Evolutionary conservation across 2,329 filamentous ascomycete genomes (phyloP).

Genomic region (Fusarium oligoseptatum): DNA sequence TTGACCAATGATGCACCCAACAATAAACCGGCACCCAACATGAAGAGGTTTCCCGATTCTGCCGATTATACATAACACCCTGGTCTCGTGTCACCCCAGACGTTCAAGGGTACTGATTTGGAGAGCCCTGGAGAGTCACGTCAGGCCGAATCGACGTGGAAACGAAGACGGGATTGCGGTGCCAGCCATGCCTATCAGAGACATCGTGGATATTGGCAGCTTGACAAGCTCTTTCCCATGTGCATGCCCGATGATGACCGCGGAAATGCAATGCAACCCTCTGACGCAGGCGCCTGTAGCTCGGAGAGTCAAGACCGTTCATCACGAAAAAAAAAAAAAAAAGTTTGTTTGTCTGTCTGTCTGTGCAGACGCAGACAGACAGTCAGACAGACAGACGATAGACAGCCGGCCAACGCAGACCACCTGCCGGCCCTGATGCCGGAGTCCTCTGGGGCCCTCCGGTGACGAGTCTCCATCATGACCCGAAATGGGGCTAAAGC

Average conservation of each 20-base stretch:
- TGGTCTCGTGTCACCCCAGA: conserved; percentile 2
- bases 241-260: conserved; percentile 12
- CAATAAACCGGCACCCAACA: background rate
- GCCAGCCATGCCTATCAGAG: conserved; percentile 5
- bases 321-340: background rate
- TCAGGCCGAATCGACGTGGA: conserved; percentile 4
- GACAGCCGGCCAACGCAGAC: conserved; percentile 6
- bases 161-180: conserved; percentile 6
- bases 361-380: background rate
- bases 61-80: background rate
- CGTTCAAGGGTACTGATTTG: conserved; percentile 13
- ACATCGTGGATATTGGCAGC: conserved; percentile 4
- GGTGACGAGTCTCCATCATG: background rate
- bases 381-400: background rate
- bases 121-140: conserved; percentile 20
- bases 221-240: conserved; percentile 6
- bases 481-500: conserved; percentile 25
- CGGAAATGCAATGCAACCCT: conserved; percentile 36
- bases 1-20: conserved; percentile 6
- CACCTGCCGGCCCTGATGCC: background rate
- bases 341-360: background rate
- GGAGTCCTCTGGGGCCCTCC: background rate
- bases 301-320: background rate
- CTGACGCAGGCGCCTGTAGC: conserved; percentile 17
- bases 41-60: conserved; percentile 7